Conservation (phyloP, 352 stramenopile genomes). For the Phytophthora citrophthora region DNA sequence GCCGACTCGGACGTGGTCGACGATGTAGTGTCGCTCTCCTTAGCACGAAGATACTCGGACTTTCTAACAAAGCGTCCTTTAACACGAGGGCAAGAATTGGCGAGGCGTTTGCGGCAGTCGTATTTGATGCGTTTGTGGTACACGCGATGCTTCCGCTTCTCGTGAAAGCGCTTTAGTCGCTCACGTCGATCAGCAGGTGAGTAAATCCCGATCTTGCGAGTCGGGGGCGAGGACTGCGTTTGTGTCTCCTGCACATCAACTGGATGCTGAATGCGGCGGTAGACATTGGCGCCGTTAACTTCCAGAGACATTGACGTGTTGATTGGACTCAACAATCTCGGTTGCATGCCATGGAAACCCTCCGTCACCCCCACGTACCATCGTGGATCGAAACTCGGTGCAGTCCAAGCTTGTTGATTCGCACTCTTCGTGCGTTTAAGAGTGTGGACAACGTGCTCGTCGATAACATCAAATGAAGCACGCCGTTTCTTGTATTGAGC, state of each 20-base stretch:
- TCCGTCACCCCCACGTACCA: conserved; percentile 17
- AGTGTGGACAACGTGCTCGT: conserved; percentile 4
- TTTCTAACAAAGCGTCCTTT: conserved; percentile 76
- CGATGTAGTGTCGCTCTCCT: conserved; percentile 5
- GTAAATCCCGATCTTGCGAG: conserved; percentile 71
- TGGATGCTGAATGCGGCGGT: conserved; percentile 6
- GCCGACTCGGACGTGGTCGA: conserved; percentile 4
- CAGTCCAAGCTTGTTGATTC: conserved; percentile 5
- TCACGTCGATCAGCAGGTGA: conserved; percentile 53
- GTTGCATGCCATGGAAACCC: conserved; percentile 29
- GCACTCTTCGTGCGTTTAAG: conserved; percentile 19
- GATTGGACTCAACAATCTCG: conserved; percentile 7
- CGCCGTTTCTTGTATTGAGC: conserved; percentile 14
- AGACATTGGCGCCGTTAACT: conserved; percentile 1
- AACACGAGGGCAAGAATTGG: conserved; percentile 68
- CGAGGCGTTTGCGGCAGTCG: conserved; percentile 69
- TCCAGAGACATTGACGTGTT: neutral
- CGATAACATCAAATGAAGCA: conserved; percentile 12
- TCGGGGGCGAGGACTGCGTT: neutral
- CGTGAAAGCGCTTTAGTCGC: conserved; percentile 69
- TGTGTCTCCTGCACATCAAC: conserved; percentile 8
- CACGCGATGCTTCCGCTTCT: conserved; percentile 77
- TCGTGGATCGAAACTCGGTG: conserved; percentile 3
- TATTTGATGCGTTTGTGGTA: conserved; percentile 82
- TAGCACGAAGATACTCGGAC: conserved; percentile 25